Base-by-base conservation (phyloP, 805 yeast species). In the Maudiozyma turicensis region DNA sequence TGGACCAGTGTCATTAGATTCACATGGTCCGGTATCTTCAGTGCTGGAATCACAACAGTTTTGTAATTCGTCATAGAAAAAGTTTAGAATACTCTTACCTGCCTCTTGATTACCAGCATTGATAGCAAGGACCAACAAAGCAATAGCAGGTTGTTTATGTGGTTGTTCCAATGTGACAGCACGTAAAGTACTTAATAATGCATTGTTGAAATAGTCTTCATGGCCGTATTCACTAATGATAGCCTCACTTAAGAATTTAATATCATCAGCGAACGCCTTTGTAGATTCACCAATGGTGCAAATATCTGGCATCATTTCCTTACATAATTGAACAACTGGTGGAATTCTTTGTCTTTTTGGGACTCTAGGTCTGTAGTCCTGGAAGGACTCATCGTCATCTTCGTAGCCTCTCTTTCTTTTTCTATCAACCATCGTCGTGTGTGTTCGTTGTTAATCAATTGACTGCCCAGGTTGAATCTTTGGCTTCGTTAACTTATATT, bases 141-240 rank as follows among this genome's bases (percentile, higher is more conserved):
- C 76, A 50, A 91, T 66, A n/a, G 82, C 76, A 11, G 82, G 79
- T 51, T 84, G 77, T 63, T 90, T 93, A 54, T 90, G 95, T 0
- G 99, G 98, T 65, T 91, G 96, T 65, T 93, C 98, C 31, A 77
- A 67, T 9, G 84, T 73, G 42, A 86, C 76, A 2, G 95, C 86
- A 48, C 76, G 75, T 29, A 89, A 60, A 2, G 86, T 84, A 45
- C 75, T 72, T 51, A 86, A 67, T 20, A 86, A 69, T 3, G 83
- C 78, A 34, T 67, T 68, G 51, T 86, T 72, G 53, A 83, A 77
- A 46, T 73, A 73, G 51, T 77, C 81, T 48, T 82, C 82, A 53
- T 72, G 75, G 54, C 78, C 86, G 58, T 81, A 78, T 57, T 81
- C 86, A 35, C 77, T 78, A 40, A 77, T 78, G 40, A 84, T 80